phyloP scores from a whole-genome alignment of 805 yeast species.

The Spathaspora gorwiae region DNA sequence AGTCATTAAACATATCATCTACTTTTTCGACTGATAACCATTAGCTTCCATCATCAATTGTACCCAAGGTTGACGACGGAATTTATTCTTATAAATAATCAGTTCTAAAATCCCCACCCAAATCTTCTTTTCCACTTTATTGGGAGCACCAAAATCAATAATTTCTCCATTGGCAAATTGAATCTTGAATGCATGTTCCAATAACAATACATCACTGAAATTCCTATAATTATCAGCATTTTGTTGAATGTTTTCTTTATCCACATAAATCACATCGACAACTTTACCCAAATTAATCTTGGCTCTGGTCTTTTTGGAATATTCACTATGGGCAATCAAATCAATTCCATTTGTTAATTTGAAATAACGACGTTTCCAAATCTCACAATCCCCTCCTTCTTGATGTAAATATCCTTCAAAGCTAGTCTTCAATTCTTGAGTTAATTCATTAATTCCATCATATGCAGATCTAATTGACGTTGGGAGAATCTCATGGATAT shows the following conservation, averaged over 20 bases:
- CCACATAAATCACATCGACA: conserved; percentile 44
- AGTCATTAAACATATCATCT: no score
- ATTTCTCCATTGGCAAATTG: conserved; percentile 75
- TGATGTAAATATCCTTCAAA: conserved; percentile 76
- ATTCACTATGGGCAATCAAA: conserved; percentile 72
- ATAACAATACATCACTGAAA: conserved; percentile 65
- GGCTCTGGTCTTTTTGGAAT: conserved; percentile 63
- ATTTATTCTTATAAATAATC: conserved; percentile 50
- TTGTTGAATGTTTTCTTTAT: conserved; percentile 24
- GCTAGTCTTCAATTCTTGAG: conserved; percentile 16
- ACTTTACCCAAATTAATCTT: conserved; percentile 72
- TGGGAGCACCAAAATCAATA: conserved; percentile 83
- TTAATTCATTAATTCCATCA: conserved; percentile 31
- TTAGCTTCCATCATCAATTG: conserved; percentile 33
- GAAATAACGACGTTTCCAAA: conserved; percentile 71
- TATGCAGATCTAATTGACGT: conserved; percentile 53
- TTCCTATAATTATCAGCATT: conserved; percentile 43
- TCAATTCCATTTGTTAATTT: conserved; percentile 61
- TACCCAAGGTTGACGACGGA: conserved; percentile 61
- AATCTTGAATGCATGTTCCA: conserved; percentile 72
- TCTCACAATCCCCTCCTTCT: conserved; percentile 84
- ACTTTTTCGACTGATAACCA: not conserved
- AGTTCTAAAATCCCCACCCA: conserved; percentile 65
- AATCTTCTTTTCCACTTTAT: conserved; percentile 48
- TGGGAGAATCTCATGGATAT: conserved; percentile 61